phyloP scores from a whole-genome alignment of 257 asterid species.

The Euphrasia confusa region DNA sequence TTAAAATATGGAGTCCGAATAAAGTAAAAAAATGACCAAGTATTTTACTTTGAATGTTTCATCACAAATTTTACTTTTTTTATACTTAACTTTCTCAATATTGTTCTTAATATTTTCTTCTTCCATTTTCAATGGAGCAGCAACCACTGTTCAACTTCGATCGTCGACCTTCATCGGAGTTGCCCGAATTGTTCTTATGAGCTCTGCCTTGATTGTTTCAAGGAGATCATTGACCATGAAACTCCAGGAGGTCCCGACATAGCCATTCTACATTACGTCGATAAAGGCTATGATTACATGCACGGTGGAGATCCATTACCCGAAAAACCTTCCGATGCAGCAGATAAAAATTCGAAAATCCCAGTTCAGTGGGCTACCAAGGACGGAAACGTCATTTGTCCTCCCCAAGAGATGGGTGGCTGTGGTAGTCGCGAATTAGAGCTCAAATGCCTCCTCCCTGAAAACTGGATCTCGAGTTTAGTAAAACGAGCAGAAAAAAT shows the following conservation, averaged over 20 bases:
- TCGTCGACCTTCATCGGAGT: constrained; percentile 89
- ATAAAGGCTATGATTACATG: constrained; percentile 65
- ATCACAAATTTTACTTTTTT: too few species aligned
- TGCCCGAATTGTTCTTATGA: constrained; percentile 83
- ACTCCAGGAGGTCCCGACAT: constrained; percentile 32
- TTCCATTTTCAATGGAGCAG: constrained; percentile 39
- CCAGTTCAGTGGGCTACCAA: constrained; percentile 36
- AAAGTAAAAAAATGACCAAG: too few species aligned
- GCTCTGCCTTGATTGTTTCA: constrained; percentile 73
- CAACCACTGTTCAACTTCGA: constrained; percentile 86
- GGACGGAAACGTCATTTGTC: constrained; percentile 49
- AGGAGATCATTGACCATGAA: constrained; percentile 53
- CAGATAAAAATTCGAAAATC: constrained; percentile 28
- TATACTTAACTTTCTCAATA: too few species aligned
- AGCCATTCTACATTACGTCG: constrained; percentile 28
- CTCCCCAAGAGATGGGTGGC: constrained; percentile 73
- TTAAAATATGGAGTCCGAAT: too few species aligned
- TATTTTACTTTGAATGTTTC: too few species aligned
- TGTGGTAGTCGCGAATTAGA: constrained; percentile 62
- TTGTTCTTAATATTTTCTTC: neutral
- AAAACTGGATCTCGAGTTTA: constrained; percentile 56
- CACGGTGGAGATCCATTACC: constrained; percentile 72
- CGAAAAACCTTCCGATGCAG: constrained; percentile 26
- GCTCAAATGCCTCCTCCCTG: constrained; percentile 77
- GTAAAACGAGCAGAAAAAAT: constrained; percentile 39